Percentiles rank a stretch among this genome's conserved stretches.
These are phyloP conservation scores for Capronia coronata DNA, from an alignment of 2,329 filamentous ascomycete genomes.

Conservation along the genomic window DNA sequence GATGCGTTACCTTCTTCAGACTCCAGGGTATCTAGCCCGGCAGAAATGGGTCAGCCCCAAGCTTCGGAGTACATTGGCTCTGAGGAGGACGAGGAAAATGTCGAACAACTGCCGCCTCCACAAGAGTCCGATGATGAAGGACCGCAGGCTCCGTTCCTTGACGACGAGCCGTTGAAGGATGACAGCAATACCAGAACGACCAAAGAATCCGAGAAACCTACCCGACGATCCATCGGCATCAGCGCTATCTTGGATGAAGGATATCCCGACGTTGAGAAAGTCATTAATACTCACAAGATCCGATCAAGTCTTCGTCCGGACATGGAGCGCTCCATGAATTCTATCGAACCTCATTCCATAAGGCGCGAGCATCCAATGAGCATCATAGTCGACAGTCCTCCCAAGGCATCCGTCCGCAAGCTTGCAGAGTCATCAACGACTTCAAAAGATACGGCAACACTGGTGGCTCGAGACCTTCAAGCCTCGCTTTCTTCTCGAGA, in stretches of 20 bases:
- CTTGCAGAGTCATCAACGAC: background rate
- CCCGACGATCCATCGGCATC: slow-evolving; percentile 8
- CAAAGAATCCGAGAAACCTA: background rate
- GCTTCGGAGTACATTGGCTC: slow-evolving; percentile 4
- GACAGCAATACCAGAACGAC: background rate
- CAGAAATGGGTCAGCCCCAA: slow-evolving; percentile 1
- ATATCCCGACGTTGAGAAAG: slow-evolving; percentile 5
- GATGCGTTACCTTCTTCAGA: background rate
- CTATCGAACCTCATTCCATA: no score
- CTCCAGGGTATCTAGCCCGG: background rate
- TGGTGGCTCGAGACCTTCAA: background rate
- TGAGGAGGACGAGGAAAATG: background rate
- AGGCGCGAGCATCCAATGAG: background rate
- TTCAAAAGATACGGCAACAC: background rate
- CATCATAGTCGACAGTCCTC: background rate
- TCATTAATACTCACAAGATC: slow-evolving; percentile 5
- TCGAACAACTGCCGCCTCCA: background rate
- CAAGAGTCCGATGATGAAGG: background rate
- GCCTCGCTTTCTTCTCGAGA: background rate
- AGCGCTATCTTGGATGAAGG: slow-evolving; percentile 7
- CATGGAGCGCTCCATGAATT: background rate
- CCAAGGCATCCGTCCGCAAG: background rate
- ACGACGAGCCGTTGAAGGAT: background rate
- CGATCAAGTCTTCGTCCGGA: background rate
- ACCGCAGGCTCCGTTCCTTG: slow-evolving; percentile 1